A percentile compares a stretch with the other conserved stretches of the same genome.
Evolutionary conservation across 441 rosid species (phyloP).

Genomic region (Pelargonium cotyledonis): DNA sequence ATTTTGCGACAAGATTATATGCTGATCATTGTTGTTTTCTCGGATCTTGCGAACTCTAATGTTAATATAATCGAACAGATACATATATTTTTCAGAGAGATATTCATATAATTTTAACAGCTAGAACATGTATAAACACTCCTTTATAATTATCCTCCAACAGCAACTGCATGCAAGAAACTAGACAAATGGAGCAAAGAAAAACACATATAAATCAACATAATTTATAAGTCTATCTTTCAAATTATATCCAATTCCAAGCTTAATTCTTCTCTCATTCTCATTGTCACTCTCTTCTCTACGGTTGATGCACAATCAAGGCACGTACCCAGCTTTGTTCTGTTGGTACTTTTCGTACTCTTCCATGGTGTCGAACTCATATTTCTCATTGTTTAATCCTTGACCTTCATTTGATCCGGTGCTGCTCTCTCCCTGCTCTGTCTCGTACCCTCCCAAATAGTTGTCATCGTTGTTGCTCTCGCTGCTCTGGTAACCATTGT

Average conservation of each 20-base stretch:
- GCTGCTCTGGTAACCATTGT: background rate
- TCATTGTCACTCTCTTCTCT: too few relatives aligned
- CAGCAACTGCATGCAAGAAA: background rate
- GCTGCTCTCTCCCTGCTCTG: background rate
- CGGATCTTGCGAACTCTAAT: too few relatives aligned
- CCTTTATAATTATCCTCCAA: background rate
- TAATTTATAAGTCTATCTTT: background rate
- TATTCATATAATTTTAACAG: too few relatives aligned
- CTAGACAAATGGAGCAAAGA: background rate
- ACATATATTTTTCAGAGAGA: background rate
- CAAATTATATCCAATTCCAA: conserved; percentile 7
- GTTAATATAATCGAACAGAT: too few relatives aligned
- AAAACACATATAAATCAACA: background rate
- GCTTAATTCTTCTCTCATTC: conserved; percentile 7
- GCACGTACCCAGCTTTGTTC: conserved; percentile 37
- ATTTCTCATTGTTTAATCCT: background rate
- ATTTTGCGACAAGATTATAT: too few relatives aligned
- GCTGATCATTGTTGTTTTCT: too few relatives aligned
- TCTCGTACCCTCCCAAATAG: conserved; percentile 1
- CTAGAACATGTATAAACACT: background rate
- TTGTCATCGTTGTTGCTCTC: conserved; percentile 19
- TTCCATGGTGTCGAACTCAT: conserved; percentile 54
- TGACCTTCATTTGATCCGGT: background rate
- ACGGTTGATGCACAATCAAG: background rate
- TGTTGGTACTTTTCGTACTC: conserved; percentile 40